A percentile compares a stretch with the other conserved stretches of the same genome.
These are phyloP conservation scores for Glebionis coronaria DNA, from an alignment of 129 eudicot genomes.

Conservation along the genomic window DNA sequence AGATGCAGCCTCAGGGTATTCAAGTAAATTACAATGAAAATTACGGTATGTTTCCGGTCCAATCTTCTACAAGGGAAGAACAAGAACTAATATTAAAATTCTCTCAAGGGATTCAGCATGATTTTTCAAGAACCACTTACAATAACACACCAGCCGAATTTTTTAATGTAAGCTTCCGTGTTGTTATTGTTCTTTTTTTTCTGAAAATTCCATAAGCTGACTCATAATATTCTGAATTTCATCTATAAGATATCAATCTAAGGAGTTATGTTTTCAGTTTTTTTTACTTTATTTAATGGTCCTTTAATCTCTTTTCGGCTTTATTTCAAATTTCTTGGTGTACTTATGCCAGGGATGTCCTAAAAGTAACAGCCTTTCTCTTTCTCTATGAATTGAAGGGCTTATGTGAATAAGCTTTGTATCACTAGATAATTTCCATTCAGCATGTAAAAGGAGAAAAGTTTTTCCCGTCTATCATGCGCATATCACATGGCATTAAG, in stretches of 20 bases:
- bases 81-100: slow-evolving; percentile 6
- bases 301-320: slow-evolving; percentile 11
- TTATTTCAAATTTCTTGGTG: slow-evolving; percentile 16
- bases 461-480: slow-evolving; percentile 14
- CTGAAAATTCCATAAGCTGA: slow-evolving; percentile 4
- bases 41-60: slow-evolving; percentile 18
- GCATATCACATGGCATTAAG: slow-evolving; percentile 21
- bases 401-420: slow-evolving; percentile 14
- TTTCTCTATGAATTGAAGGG: slow-evolving; percentile 2
- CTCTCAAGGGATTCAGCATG: slow-evolving; percentile 11
- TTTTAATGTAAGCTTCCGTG: slow-evolving; percentile 18
- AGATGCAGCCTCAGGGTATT: slow-evolving; percentile 11
- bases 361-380: slow-evolving; percentile 8
- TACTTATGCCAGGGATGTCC: slow-evolving; percentile 21
- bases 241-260: slow-evolving; percentile 5
- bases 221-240: slow-evolving; percentile 1
- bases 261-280: background rate
- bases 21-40: slow-evolving; percentile 19
- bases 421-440: slow-evolving; percentile 9
- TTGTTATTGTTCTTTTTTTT: background rate
- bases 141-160: slow-evolving; percentile 16
- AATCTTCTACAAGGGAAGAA: slow-evolving; percentile 22
- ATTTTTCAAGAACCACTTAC: slow-evolving; percentile 1
- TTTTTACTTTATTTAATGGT: slow-evolving; percentile 5
- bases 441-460: slow-evolving; percentile 13